These are phyloP conservation scores for Trypanosoma mega DNA, from an alignment of 208 protist genomes.

Conservation along the genomic window DNA sequence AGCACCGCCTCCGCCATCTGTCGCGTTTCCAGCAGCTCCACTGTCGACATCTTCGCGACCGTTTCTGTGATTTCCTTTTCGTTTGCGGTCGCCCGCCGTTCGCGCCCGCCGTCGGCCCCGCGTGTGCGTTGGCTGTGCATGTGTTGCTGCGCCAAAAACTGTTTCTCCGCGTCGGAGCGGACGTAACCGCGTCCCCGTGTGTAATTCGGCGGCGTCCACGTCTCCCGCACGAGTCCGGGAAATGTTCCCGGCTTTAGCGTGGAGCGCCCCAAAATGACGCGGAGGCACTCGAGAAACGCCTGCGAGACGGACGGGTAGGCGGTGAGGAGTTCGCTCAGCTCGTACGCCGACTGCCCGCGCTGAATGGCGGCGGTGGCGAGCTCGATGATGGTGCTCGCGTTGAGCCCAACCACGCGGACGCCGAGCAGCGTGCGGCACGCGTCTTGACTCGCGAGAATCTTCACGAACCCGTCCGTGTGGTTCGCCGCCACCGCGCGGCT, in stretches of 20 bases:
- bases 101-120: too few species aligned
- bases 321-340: constrained; percentile 65
- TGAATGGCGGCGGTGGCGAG: constrained; percentile 66
- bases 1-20: too few species aligned
- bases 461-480: constrained; percentile 73
- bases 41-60: too few species aligned
- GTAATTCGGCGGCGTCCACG: constrained; percentile 64
- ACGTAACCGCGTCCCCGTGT: constrained; percentile 47
- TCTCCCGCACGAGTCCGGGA: constrained; percentile 38
- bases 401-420: constrained; percentile 60
- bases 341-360: constrained; percentile 49
- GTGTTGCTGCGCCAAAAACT: too few species aligned
- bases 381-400: constrained; percentile 70
- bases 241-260: constrained; percentile 52
- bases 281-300: constrained; percentile 82
- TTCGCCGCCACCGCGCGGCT: constrained; percentile 67
- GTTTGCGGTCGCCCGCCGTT: too few species aligned
- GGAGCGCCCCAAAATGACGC: constrained; percentile 58
- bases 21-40: too few species aligned
- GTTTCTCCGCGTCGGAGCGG: background rate
- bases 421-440: constrained; percentile 50
- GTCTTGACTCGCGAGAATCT: constrained; percentile 77
- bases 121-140: too few species aligned
- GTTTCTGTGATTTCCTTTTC: too few species aligned
- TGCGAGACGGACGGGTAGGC: constrained; percentile 80